Evolutionary conservation across 441 rosid genomes (phyloP), one percentile per base, ranked within the genome.

Genomic region (Croton setiger): DNA sequence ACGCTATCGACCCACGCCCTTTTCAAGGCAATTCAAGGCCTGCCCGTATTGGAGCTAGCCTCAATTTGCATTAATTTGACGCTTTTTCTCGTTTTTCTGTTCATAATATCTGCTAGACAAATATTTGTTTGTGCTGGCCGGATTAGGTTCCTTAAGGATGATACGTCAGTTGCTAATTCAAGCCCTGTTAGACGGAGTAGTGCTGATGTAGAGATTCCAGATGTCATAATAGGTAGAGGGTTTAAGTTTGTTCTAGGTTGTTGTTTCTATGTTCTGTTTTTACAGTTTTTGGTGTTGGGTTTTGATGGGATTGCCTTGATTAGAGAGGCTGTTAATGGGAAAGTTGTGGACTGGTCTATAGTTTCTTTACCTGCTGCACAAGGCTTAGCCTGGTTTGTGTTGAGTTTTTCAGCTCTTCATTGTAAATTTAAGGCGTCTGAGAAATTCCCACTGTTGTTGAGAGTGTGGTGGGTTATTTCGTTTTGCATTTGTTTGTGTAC

Each of bases 401-500:
- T 92, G 80, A 88, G 92, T 79, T 86, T 85, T 77, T 85, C 80
- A 13, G 82, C 86, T 83, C 84, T 96, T 72, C 94, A 89, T 71
- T 89, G 92, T 80, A 91, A 91, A 75, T 89, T 87, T 69, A 92
- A 92, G 72, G 76, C 79, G 23, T 80, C 81, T 3, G 95, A 89
- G 87, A 90, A 83, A 78, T 86, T 96, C 80, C 97, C 99, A 3
- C 55, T 84, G 49, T 77, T 96, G 81, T 70, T 89, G 78, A 88
- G 99, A 82, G 61, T 87, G 59, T 92, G 99, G 99, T 96, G 99
- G 97, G 63, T 85, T 61, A 53, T 85, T 75, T 79, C 96, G 12
- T 96, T 96, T 83, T 67, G 84, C 21, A 77, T 88, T 67, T 96
- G 96, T 74, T 21, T 91, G 67, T 81, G 81, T 73, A 78, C 84